These are phyloP conservation scores for Coniochaeta pulveracea DNA, from an alignment of 2,329 filamentous ascomycete genomes.

Conservation along the genomic window DNA sequence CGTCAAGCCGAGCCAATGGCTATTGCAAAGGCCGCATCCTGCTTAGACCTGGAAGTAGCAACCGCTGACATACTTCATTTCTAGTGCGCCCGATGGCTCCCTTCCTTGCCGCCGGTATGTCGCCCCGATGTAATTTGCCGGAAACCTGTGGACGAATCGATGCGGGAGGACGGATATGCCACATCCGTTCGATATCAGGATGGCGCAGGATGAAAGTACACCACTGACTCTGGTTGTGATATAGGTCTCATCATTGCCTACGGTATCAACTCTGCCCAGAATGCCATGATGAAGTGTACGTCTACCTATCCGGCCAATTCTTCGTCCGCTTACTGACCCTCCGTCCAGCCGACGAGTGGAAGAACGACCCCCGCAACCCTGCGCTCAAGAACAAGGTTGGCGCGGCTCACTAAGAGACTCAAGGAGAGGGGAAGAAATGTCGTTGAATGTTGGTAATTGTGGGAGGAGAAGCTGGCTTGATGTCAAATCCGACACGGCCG, in stretches of 20 bases:
- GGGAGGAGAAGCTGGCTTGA: background rate
- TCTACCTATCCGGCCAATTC: conserved; percentile 5
- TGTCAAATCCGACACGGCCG: background rate
- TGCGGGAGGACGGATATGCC: no score
- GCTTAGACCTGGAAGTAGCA: no score
- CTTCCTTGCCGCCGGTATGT: conserved; percentile 90
- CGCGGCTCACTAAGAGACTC: conserved; percentile 30
- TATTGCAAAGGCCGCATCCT: no score
- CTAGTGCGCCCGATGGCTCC: conserved; percentile 83
- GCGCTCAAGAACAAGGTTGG: conserved; percentile 31
- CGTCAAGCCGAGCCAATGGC: no score
- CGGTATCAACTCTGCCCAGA: conserved; percentile 79
- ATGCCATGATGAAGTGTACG: conserved; percentile 66
- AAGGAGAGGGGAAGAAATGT: background rate
- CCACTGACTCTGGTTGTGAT: conserved; percentile 3
- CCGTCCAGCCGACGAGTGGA: conserved; percentile 73
- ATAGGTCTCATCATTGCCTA: conserved; percentile 77
- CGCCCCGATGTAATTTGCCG: conserved; percentile 3
- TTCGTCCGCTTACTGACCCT: conserved; percentile 6
- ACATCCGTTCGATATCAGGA: conserved; percentile 3
- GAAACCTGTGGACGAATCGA: no score
- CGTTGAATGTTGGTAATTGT: background rate
- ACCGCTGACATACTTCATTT: conserved; percentile 19
- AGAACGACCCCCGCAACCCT: conserved; percentile 92
- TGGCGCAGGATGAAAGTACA: conserved; percentile 13